Evolutionary conservation across 1,284 basidiomycete species (phyloP).

Genomic region (Sporisorium sorghi): DNA sequence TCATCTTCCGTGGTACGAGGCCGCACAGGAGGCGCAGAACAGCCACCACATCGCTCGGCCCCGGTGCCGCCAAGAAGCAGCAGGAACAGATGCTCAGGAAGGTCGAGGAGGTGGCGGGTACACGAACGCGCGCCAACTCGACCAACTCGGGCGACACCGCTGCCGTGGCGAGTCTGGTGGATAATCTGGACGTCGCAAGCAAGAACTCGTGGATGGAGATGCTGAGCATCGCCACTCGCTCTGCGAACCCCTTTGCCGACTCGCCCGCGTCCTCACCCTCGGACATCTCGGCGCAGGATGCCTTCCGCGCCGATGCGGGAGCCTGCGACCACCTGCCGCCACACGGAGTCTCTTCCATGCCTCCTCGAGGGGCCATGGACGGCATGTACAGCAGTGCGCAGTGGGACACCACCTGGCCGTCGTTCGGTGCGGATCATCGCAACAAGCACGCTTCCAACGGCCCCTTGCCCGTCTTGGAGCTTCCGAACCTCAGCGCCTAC

Average conservation of each 20-base stretch:
- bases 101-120: slow-evolving; percentile 34
- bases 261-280: slow-evolving; percentile 37
- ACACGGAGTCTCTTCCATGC: slow-evolving; percentile 4
- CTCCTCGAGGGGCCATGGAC: slow-evolving; percentile 4
- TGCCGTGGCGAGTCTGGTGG: neutral
- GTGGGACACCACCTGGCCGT: slow-evolving; percentile 36
- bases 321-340: slow-evolving; percentile 39
- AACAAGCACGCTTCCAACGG: slow-evolving; percentile 11
- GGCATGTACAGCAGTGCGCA: slow-evolving; percentile 6
- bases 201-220: slow-evolving; percentile 51
- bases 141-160: slow-evolving; percentile 27
- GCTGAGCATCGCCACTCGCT: slow-evolving; percentile 38
- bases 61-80: slow-evolving; percentile 45
- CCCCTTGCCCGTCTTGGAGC: neutral
- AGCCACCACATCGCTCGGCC: slow-evolving; percentile 37
- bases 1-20: slow-evolving; percentile 51
- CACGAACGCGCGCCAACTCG: slow-evolving; percentile 34
- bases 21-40: slow-evolving; percentile 46
- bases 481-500: slow-evolving; percentile 28
- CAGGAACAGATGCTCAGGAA: slow-evolving; percentile 39
- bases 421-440: slow-evolving; percentile 26
- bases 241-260: slow-evolving; percentile 41
- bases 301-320: slow-evolving; percentile 38
- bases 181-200: slow-evolving; percentile 11
- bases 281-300: slow-evolving; percentile 30